Evolutionary conservation across 805 yeast species (phyloP), one percentile per base, ranked within the genome.

Genomic region (Novakomyces olei): DNA sequence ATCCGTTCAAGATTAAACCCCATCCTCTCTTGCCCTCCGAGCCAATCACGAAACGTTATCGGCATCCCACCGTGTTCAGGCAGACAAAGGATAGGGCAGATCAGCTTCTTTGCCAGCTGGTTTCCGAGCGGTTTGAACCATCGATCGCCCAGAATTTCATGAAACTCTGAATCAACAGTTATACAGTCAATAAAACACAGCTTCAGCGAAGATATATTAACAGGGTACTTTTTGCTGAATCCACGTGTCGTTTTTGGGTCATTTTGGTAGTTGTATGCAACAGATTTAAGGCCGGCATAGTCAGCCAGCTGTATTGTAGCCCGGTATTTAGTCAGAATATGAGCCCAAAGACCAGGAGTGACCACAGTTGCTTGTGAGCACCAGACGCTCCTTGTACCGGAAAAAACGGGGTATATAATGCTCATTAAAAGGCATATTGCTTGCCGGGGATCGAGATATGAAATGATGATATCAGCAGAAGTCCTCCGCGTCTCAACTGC

Each of bases 1-100:
- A 34, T 26, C 3, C 54, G 54, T 25, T 55, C 48, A 23, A 63
- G 50, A 1, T 55, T 44, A 29, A 68, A 59, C 4, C 78, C 77
- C 35, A 73, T 44, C 30, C 66, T 65, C 15, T 72, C 77, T 34
- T 67, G 67, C 3, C 67, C 67, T 3, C 79, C 81, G 10, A 83
- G 56, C 80, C 93, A 85, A 50, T 88, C 99, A 41, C 92, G 63
- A 63, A 81, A 67, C 1, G 95, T 70, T 5, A 88, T 69, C 8
- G 83, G 81, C 68, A 85, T 78, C 2, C 99, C 99, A 22, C 98
- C 98, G 45, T 81, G 91, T 47, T 88, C 98, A 40, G 77, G 69
- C 32, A 88, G 56, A 0, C 94, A 76, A 28, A 88, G 58, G 59
- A 88, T 65, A 0, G 99, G 99, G 0, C 92, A 72, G 19, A 81